A percentile compares a stretch with the other conserved stretches of the same genome.
These are phyloP conservation scores for Ambrosia trifida DNA, from an alignment of 129 eudicot species.

Conservation along the genomic window DNA sequence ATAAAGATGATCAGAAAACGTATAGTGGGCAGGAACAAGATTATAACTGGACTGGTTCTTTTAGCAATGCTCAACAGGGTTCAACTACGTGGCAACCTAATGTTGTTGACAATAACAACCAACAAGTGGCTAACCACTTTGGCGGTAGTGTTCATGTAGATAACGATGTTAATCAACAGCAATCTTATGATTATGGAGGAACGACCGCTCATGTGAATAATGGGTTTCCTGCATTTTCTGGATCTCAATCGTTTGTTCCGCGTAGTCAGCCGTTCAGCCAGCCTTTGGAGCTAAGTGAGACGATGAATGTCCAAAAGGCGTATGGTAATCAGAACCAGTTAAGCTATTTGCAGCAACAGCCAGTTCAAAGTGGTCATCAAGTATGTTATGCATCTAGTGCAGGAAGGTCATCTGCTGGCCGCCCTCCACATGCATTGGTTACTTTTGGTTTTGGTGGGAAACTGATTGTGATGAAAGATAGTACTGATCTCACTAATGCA, in stretches of 20 bases:
- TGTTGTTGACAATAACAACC: slow-evolving; percentile 29
- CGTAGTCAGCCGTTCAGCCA: slow-evolving; percentile 44
- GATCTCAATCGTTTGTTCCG: slow-evolving; percentile 50
- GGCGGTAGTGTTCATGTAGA: slow-evolving; percentile 23
- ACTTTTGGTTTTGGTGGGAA: slow-evolving; percentile 98
- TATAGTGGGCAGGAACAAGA: slow-evolving; percentile 38
- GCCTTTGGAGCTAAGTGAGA: slow-evolving; percentile 45
- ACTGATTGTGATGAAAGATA: slow-evolving; percentile 77
- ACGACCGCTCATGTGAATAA: slow-evolving; percentile 38
- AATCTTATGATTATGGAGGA: slow-evolving; percentile 38
- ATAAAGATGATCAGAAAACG: slow-evolving; percentile 35
- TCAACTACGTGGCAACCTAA: slow-evolving; percentile 50
- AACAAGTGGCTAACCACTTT: slow-evolving; percentile 32
- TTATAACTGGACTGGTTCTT: slow-evolving; percentile 49
- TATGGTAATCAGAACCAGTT: slow-evolving; percentile 32
- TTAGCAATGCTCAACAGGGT: slow-evolving; percentile 34
- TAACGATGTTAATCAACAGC: slow-evolving; percentile 43
- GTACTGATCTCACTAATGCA: slow-evolving; percentile 29
- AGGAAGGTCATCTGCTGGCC: slow-evolving; percentile 94
- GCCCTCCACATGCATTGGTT: slow-evolving; percentile 91
- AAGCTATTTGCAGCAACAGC: slow-evolving; percentile 34
- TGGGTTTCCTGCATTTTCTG: slow-evolving; percentile 39
- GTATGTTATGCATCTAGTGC: slow-evolving; percentile 43
- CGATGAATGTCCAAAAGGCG: slow-evolving; percentile 41
- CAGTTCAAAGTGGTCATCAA: slow-evolving; percentile 50